Conservation (phyloP, 192 early-diverging fungal genomes). For the Helicostylum pulchrum region DNA sequence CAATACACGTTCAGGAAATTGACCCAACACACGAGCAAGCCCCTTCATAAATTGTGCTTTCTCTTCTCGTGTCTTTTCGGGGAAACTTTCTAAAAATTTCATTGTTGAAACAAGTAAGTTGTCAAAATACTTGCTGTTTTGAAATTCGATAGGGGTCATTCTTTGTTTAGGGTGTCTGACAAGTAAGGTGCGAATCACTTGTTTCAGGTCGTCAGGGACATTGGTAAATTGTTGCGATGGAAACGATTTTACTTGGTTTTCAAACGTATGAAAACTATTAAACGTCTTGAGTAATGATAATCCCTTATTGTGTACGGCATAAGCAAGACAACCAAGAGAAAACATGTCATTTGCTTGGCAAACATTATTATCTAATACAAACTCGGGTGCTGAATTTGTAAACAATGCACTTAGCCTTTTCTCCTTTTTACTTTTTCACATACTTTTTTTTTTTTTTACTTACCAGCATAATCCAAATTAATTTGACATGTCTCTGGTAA, state of each 20-base stretch:
- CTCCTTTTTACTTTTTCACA: neutral
- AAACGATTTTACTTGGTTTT: conserved; percentile 49
- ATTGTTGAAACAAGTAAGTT: conserved; percentile 75
- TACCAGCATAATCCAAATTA: conserved; percentile 54
- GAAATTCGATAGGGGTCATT: conserved; percentile 61
- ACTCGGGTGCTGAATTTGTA: conserved; percentile 60
- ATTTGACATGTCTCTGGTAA: conserved; percentile 57
- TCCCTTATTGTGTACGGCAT: conserved; percentile 68
- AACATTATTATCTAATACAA: conserved; percentile 54
- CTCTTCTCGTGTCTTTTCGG: conserved; percentile 73
- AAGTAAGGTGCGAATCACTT: conserved; percentile 54
- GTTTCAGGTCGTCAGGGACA: conserved; percentile 56
- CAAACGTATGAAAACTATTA: conserved; percentile 65
- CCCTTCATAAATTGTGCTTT: conserved; percentile 81
- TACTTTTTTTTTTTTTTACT: neutral
- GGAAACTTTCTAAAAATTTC: conserved; percentile 74
- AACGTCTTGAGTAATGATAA: conserved; percentile 57
- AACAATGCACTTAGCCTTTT: neutral
- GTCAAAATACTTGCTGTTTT: conserved; percentile 71
- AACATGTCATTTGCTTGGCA: conserved; percentile 68
- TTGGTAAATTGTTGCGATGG: conserved; percentile 32
- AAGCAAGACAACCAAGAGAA: conserved; percentile 75
- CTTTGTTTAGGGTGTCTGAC: conserved; percentile 50
- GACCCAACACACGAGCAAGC: conserved; percentile 61
- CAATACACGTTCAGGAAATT: conserved; percentile 68